Evolutionary conservation across 1,139 yeast genomes (phyloP).

Genomic region (Pneumocystis carinii): DNA sequence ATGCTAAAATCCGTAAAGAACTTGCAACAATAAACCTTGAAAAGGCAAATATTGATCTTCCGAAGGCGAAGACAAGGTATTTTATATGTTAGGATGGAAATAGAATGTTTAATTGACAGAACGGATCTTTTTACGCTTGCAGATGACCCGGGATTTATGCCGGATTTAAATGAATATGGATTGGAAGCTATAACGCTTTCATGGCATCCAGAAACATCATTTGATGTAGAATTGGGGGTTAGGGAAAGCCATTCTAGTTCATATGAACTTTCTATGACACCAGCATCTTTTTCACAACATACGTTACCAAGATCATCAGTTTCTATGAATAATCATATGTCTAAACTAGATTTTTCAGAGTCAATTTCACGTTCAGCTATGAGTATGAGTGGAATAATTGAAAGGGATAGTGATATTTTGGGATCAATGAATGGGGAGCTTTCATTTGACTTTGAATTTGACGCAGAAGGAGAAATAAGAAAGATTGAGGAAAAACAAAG

Average conservation of each 20-base stretch:
- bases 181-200: background rate
- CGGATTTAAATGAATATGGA: slow-evolving; percentile 2
- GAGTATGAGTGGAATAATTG: slow-evolving; percentile 3
- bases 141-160: slow-evolving; percentile 10
- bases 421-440: slow-evolving; percentile 1
- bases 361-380: slow-evolving; percentile 2
- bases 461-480: slow-evolving; percentile 5
- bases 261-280: slow-evolving; percentile 1
- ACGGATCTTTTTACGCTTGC: slow-evolving; percentile 4
- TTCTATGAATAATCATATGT: background rate
- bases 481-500: background rate
- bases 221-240: background rate
- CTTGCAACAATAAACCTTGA: background rate
- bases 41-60: slow-evolving; percentile 2
- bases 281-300: slow-evolving; percentile 1
- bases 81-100: background rate
- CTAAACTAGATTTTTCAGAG: background rate
- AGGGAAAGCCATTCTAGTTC: background rate
- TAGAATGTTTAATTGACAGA: background rate
- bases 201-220: background rate
- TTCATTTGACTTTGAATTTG: slow-evolving; percentile 9
- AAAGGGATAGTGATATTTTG: slow-evolving; percentile 5
- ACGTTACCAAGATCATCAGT: background rate
- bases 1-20: slow-evolving; percentile 6
- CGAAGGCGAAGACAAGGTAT: background rate